Percentiles rank a stretch among this genome's conserved stretches.
Evolutionary conservation across 164 flowering plant species (phyloP).

Genomic region (Umbilicus rupestris): DNA sequence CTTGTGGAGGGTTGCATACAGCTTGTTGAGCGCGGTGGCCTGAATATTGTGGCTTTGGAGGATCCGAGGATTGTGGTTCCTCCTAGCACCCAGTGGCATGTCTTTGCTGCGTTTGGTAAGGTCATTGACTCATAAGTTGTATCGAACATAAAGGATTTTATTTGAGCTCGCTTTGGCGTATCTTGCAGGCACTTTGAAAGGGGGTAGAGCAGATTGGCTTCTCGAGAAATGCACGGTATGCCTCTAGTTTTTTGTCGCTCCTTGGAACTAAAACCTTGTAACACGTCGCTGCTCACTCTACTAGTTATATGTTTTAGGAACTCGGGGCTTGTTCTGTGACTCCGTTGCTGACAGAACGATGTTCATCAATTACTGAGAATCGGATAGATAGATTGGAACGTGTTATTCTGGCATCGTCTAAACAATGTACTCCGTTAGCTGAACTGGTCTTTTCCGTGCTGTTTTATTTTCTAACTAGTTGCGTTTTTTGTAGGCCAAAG

Average conservation of each 20-base stretch:
- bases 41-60: constrained; percentile 62
- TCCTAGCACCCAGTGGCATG: constrained; percentile 63
- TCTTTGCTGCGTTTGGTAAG: constrained; percentile 84
- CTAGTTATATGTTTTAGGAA: constrained; percentile 40
- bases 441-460: neutral
- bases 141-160: neutral
- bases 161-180: constrained; percentile 2
- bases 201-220: constrained; percentile 94
- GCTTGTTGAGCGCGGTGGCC: constrained; percentile 48
- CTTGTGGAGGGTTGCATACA: constrained; percentile 61
- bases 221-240: constrained; percentile 96
- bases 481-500: constrained; percentile 60
- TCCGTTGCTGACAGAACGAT: constrained; percentile 80
- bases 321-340: constrained; percentile 83
- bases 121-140: neutral
- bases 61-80: constrained; percentile 44
- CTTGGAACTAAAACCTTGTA: neutral
- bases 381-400: constrained; percentile 73
- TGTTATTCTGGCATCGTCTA: constrained; percentile 67
- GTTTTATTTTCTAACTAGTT: neutral
- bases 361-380: constrained; percentile 67
- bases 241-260: neutral
- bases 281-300: neutral
- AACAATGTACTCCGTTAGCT: constrained; percentile 51
- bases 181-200: constrained; percentile 67